These are phyloP conservation scores for Acanthamoeba culbertsoni DNA, from an alignment of 208 protist genomes.

Conservation along the genomic window DNA sequence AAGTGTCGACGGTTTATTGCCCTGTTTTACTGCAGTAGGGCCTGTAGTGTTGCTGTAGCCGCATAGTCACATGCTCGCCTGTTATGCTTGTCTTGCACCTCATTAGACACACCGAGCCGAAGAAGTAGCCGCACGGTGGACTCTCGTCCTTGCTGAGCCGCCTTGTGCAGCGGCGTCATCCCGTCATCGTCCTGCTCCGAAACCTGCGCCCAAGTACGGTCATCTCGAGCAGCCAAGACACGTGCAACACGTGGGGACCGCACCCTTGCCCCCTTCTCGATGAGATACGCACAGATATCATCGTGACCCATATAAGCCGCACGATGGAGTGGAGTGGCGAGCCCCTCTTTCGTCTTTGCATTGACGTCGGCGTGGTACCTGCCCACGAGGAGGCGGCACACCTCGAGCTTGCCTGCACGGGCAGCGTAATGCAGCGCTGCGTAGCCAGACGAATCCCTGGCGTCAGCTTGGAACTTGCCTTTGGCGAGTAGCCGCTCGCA, in stretches of 20 bases:
- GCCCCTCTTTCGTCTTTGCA: neutral
- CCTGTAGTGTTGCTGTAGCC: neutral
- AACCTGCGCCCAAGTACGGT: neutral
- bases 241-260: neutral
- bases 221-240: neutral
- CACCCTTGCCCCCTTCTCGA: neutral
- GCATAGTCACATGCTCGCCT: neutral
- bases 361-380: neutral
- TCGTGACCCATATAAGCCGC: neutral
- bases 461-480: neutral
- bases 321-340: neutral
- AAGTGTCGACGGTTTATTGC: no score
- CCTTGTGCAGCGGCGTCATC: conserved; percentile 41
- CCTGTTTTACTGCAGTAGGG: neutral
- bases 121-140: neutral
- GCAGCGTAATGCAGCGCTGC: conserved; percentile 32
- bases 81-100: neutral
- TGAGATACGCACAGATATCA: neutral
- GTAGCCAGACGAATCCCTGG: neutral
- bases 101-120: neutral
- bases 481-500: neutral
- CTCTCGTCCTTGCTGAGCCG: neutral
- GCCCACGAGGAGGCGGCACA: neutral
- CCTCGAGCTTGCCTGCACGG: neutral
- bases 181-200: conserved; percentile 23